Base-by-base conservation (phyloP, 805 yeast genomes). In the Ogataea nitratoaversa region DNA sequence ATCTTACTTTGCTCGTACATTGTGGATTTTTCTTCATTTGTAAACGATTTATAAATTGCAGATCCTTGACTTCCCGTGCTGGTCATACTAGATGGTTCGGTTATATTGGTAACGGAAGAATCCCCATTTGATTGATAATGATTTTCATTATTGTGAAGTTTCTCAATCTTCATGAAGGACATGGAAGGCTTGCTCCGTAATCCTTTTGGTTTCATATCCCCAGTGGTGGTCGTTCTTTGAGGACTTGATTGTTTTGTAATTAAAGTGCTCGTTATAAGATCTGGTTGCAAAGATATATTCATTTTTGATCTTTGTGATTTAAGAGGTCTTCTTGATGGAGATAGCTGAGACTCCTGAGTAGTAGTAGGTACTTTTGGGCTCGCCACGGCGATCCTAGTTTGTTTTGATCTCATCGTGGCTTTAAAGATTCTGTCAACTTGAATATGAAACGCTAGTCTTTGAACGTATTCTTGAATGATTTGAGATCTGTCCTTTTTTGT, bases 391-490 rank as follows among this genome's bases (percentile, higher is more conserved):
- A 31, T 16, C 28, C n/a, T 33, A 16, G 38, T 41, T 32, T 41
- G 50, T 43, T 54, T 58, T 2, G 59, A 42, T 34, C 46, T 52
- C 33, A 70, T 40, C 19, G 68, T 56, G 2, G 79, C 81, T 49
- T 72, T 74, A 57, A 72, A 81, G 9, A 83, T 73, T 36, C 90
- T 61, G 9, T 75, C 76, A n/a, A 80, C 75, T 59, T 83, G 90
- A 13, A 82, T 76, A 41, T 74, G 70, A 38, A 77, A 71, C 13
- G 85, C 84, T 35, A 82, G 50, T 34, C 63, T 69, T 17, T 61
- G 64, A 23, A 82, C 61, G 53, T 77, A 83, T 8, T 56, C 57
- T 19, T 62, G 43, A 13, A 82, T 72, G 22, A 82, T 72, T 13
- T 44, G 34, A 0, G 71, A 64, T 34, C 78, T 59, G 34, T 68